A percentile compares a stretch with the other conserved stretches of the same genome.
phyloP scores from a whole-genome alignment of 192 early-diverging fungal species.

The Podila epicladia region DNA sequence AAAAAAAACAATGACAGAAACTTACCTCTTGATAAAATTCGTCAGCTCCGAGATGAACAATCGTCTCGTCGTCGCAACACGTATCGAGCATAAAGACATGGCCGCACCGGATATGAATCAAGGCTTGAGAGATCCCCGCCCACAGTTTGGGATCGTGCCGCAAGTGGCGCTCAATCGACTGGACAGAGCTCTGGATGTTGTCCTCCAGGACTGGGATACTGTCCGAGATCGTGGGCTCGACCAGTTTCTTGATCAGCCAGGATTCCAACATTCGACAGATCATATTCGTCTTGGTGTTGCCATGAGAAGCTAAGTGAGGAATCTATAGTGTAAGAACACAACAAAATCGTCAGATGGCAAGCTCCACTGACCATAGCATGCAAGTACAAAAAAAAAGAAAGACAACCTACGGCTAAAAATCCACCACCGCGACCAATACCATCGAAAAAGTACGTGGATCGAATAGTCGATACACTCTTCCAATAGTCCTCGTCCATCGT shows the following conservation, averaged over 20 bases:
- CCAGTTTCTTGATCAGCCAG: slow-evolving; percentile 50
- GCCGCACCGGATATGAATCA: slow-evolving; percentile 48
- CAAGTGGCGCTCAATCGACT: slow-evolving; percentile 40
- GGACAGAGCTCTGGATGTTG: slow-evolving; percentile 45
- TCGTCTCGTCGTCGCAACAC: slow-evolving; percentile 50
- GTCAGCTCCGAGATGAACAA: slow-evolving; percentile 41
- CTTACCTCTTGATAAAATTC: slow-evolving; percentile 50
- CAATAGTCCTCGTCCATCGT: slow-evolving; percentile 38
- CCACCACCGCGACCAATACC: slow-evolving; percentile 48
- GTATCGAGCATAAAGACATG: slow-evolving; percentile 49
- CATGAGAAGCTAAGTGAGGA: slow-evolving; percentile 52
- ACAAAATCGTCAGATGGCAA: background rate
- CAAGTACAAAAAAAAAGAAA: background rate
- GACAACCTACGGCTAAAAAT: slow-evolving; percentile 33
- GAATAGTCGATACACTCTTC: slow-evolving; percentile 48
- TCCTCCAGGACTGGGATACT: slow-evolving; percentile 51
- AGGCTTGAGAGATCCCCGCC: slow-evolving; percentile 47
- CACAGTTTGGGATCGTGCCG: slow-evolving; percentile 26
- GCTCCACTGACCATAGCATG: background rate
- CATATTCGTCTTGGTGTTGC: slow-evolving; percentile 48
- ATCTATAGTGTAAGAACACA: slow-evolving; percentile 15
- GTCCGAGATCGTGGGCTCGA: slow-evolving; percentile 52
- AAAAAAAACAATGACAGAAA: background rate
- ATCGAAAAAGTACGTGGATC: slow-evolving; percentile 46
- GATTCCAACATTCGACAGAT: slow-evolving; percentile 44